phyloP scores from a whole-genome alignment of 108 stramenopile species.

The Cyclotella choctawhatcheeana region DNA sequence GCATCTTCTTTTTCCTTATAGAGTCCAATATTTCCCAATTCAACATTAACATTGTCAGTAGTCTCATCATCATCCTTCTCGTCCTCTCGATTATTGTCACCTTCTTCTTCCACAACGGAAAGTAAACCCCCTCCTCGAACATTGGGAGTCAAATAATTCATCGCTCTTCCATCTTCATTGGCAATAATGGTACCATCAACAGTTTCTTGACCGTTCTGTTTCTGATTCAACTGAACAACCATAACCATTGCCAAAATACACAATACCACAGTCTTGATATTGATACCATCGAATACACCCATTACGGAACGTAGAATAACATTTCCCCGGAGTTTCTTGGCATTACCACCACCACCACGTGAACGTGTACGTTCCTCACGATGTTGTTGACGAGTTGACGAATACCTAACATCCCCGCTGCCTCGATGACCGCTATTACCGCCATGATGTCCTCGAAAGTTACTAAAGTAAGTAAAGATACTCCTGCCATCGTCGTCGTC shows the following conservation, averaged over 20 bases:
- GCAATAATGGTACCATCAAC: too few relatives aligned
- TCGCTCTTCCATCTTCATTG: neutral
- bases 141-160: neutral
- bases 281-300: conserved; percentile 22
- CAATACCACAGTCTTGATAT: conserved; percentile 37
- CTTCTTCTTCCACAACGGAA: neutral
- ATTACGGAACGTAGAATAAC: neutral
- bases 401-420: neutral
- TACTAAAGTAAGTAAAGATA: neutral
- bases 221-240: conserved; percentile 5
- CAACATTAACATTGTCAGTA: neutral
- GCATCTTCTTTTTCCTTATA: neutral
- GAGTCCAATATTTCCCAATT: neutral
- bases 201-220: neutral
- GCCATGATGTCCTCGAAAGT: neutral
- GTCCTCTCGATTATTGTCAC: neutral
- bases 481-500: neutral
- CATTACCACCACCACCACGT: neutral
- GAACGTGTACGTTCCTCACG: neutral
- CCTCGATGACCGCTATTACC: neutral
- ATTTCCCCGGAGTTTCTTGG: too few relatives aligned
- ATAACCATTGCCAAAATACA: conserved; percentile 34
- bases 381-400: neutral
- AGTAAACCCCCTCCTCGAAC: conserved; percentile 1
- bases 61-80: neutral